A percentile compares a stretch with the other conserved stretches of the same genome.
Conservation (phyloP, 495 filamentous ascomycete genomes). For the Penicillium desertorum region DNA sequence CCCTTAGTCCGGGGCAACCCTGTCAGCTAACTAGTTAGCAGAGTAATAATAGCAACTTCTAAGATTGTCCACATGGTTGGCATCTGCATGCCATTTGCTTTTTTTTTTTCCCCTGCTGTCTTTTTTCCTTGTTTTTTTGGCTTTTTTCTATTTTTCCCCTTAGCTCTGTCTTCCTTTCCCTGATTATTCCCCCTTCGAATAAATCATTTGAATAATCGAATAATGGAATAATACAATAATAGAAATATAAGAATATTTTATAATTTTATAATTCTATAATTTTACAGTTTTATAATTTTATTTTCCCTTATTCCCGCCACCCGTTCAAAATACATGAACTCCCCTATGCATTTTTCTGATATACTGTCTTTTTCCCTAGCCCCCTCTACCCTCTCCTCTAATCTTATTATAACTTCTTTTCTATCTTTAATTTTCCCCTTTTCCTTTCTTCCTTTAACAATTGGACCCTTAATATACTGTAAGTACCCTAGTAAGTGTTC, state of each 20-base stretch:
- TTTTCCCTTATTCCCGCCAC: conserved; percentile 26
- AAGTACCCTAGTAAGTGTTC: conserved; percentile 6
- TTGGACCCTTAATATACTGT: background rate
- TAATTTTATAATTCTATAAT: background rate
- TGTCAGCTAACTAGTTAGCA: background rate
- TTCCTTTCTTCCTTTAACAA: conserved; percentile 9
- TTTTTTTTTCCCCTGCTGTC: conserved; percentile 4
- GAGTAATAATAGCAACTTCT: conserved; percentile 16
- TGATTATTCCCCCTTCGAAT: too few relatives aligned
- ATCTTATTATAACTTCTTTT: background rate
- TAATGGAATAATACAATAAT: too few relatives aligned
- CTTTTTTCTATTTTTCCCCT: conserved; percentile 7
- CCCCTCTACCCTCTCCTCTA: background rate
- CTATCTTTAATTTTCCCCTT: conserved; percentile 9
- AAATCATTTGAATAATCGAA: too few relatives aligned
- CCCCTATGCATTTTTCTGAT: conserved; percentile 7
- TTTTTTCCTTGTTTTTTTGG: conserved; percentile 4
- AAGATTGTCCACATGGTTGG: conserved; percentile 38
- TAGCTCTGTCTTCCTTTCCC: conserved; percentile 1
- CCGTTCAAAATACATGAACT: conserved; percentile 18
- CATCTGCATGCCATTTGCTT: conserved; percentile 37
- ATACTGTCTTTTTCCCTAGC: conserved; percentile 2
- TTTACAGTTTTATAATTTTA: background rate
- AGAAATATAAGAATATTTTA: too few relatives aligned
- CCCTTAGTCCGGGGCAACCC: conserved; percentile 1